Conservation (phyloP, 192 early-diverging fungal genomes). For the Backusella tuberculispora region DNA sequence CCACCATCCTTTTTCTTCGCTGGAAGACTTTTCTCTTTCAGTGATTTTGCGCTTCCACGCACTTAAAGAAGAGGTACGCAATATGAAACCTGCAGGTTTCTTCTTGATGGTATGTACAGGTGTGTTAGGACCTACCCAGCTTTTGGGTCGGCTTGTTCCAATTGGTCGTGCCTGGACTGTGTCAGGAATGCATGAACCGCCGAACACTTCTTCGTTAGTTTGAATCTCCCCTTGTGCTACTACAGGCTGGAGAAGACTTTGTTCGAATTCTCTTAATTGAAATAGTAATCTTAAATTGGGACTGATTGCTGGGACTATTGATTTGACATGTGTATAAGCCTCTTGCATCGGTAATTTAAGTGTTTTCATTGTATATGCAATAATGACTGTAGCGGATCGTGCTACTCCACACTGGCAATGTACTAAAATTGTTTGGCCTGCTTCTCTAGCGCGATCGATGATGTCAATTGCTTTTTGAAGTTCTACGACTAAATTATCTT, state of each 20-base stretch:
- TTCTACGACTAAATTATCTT: conserved; percentile 61
- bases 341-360: conserved; percentile 56
- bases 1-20: conserved; percentile 6
- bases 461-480: conserved; percentile 66
- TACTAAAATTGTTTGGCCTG: conserved; percentile 69
- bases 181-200: conserved; percentile 3
- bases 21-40: not conserved
- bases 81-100: conserved; percentile 6
- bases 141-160: conserved; percentile 1
- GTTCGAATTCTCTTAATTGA: conserved; percentile 77
- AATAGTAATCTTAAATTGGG: conserved; percentile 84
- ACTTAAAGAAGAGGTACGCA: not conserved
- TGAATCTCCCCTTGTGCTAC: not conserved
- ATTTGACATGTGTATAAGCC: conserved; percentile 81
- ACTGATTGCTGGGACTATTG: conserved; percentile 69
- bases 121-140: not conserved
- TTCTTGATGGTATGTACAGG: conserved; percentile 13
- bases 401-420: conserved; percentile 92
- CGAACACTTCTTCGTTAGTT: not conserved
- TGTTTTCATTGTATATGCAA: conserved; percentile 88
- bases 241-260: not conserved
- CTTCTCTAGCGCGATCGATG: conserved; percentile 64
- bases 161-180: conserved; percentile 1
- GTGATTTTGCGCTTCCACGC: conserved; percentile 13
- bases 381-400: conserved; percentile 82